Conservation (phyloP, 176 grass and related monocot species). For the Oropetium thomaeum region DNA sequence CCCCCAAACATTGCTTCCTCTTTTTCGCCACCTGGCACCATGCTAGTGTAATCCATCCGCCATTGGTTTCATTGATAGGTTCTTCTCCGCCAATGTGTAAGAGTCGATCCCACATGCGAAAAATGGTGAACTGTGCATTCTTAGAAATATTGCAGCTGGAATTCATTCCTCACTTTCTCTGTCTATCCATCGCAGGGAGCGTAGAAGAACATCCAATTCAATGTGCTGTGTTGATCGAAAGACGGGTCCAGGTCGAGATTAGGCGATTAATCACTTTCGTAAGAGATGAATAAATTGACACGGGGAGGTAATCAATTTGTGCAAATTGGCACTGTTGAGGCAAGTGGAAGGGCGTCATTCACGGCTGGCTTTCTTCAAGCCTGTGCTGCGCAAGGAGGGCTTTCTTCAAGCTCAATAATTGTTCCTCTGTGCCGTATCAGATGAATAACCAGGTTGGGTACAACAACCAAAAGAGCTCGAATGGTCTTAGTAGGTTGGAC, state of each 20-base stretch:
- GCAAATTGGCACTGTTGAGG: background rate
- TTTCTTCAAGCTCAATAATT: background rate
- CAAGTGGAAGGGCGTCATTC: background rate
- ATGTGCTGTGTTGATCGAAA: background rate
- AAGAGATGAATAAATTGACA: constrained; percentile 6
- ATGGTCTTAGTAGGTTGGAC: constrained; percentile 47
- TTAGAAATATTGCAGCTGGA: background rate
- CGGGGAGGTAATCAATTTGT: background rate
- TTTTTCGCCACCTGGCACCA: background rate
- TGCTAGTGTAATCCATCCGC: background rate
- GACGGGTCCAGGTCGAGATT: background rate
- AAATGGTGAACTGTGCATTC: background rate
- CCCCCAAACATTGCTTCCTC: background rate
- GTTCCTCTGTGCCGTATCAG: too few relatives aligned
- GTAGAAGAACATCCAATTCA: background rate
- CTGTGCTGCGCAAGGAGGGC: background rate
- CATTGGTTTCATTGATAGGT: background rate
- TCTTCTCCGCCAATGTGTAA: background rate
- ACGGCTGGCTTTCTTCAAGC: background rate
- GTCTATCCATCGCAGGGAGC: background rate
- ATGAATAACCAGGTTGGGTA: constrained; percentile 33
- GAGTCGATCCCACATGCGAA: background rate
- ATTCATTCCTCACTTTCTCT: background rate
- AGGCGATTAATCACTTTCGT: background rate
- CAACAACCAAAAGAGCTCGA: constrained; percentile 28